Evolutionary conservation across 257 asterid genomes (phyloP).

Genomic region (Anisodus acutangulus): DNA sequence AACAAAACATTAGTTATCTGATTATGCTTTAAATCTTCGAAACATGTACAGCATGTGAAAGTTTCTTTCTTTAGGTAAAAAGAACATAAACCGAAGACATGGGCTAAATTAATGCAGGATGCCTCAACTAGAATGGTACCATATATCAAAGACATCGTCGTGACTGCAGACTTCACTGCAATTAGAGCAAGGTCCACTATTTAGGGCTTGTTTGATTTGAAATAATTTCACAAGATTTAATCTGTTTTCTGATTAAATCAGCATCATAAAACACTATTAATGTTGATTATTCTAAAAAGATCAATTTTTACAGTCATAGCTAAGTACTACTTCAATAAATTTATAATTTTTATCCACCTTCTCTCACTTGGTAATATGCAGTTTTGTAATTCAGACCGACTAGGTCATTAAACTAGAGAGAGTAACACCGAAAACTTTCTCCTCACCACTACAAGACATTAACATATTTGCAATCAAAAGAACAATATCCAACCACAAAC

Average conservation of each 20-base stretch:
- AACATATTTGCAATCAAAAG: neutral
- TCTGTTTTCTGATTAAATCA: neutral
- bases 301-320: neutral
- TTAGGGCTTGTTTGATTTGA: constrained; percentile 24
- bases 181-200: neutral
- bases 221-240: neutral
- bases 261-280: neutral
- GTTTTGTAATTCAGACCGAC: neutral
- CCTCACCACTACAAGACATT: neutral
- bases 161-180: neutral
- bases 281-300: constrained; percentile 7
- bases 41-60: neutral
- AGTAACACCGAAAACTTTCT: neutral
- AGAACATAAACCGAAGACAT: neutral
- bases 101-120: neutral
- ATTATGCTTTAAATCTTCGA: constrained; percentile 1
- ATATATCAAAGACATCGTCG: neutral
- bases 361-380: neutral
- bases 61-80: neutral
- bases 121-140: neutral
- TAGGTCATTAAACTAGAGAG: neutral
- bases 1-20: neutral
- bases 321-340: neutral
- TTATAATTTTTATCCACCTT: neutral
- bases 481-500: neutral